Base-by-base conservation (phyloP, 169 alveolate genomes). In the Eimeria praecox region DNA sequence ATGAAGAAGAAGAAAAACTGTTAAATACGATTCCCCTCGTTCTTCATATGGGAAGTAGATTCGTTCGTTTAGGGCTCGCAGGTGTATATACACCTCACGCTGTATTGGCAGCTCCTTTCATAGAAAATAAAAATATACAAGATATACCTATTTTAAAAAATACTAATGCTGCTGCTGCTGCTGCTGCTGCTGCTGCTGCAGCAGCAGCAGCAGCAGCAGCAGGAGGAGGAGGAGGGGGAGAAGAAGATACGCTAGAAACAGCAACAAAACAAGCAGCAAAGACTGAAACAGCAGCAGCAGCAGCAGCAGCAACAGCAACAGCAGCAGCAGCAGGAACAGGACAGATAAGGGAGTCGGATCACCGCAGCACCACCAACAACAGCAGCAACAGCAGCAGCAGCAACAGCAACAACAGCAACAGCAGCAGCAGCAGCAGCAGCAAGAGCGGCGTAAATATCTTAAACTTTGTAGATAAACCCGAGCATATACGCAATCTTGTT, bases 301-400 rank as follows among this genome's bases (percentile, higher is more conserved):
- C 85, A 38, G 85, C 42, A 38, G 49, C 85, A 33, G 52, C 42
- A 73, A 46, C 85, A 5, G 85, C 85, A 73, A 18, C 85, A 33
- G 75, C 49, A 20, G 49, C 85, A 73, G 85, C 85, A 73, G 85
- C 85, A 73, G 85, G 49, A 33, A 40, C 49, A 73, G 49, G n/a
- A n/a, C n/a, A n/a, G n/a, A n/a, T n/a, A n/a, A n/a, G n/a, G n/a
- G n/a, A n/a, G n/a, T n/a, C n/a, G n/a, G 75, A 18, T 6, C 10
- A 40, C n/a, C 49, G 20, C 59, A 52, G 20, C 59, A 6, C 59
- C 59, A 52, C 20, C 59, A 52, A 14, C 59, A 14, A 52, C 54
- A 73, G 85, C 85, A 73, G 54, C 54, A 38, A 46, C 49, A 20
- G 49, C 85, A 73, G 85, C 85, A 73, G 85, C 85, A 73, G 85